These are phyloP conservation scores for Kwoniella dendrophila DNA, from an alignment of 768 basidiomycete species.

Conservation along the genomic window DNA sequence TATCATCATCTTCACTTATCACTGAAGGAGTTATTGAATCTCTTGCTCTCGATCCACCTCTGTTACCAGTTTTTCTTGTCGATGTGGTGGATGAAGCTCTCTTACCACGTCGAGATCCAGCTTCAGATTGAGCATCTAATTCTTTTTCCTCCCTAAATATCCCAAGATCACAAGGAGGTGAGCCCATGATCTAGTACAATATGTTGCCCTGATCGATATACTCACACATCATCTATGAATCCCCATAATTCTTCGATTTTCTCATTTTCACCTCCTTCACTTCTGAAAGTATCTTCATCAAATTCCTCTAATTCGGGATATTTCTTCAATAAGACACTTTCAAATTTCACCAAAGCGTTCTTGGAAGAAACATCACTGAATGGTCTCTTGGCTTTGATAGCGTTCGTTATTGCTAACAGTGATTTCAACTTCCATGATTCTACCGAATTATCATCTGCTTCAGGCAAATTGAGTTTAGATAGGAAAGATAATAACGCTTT, in stretches of 20 bases:
- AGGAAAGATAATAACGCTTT: constrained; percentile 69
- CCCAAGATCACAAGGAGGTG: too few species aligned
- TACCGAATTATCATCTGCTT: constrained; percentile 59
- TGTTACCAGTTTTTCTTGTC: constrained; percentile 5
- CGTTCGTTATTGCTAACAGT: constrained; percentile 6
- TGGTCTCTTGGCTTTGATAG: constrained; percentile 60
- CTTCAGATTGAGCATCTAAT: constrained; percentile 20
- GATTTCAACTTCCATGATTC: constrained; percentile 16
- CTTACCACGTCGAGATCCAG: constrained; percentile 8
- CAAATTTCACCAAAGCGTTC: constrained; percentile 74
- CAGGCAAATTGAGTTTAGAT: constrained; percentile 69
- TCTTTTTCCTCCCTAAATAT: constrained; percentile 21
- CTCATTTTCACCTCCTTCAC: constrained; percentile 21
- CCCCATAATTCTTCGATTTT: constrained; percentile 34
- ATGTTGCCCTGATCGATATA: neutral
- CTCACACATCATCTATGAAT: constrained; percentile 44
- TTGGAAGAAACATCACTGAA: constrained; percentile 64
- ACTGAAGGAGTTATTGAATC: neutral
- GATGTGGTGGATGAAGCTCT: constrained; percentile 7
- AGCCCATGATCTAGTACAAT: too few species aligned
- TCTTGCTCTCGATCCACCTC: constrained; percentile 1
- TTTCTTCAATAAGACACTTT: constrained; percentile 67
- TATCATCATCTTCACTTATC: neutral
- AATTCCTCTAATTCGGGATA: constrained; percentile 69
- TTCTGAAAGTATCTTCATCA: constrained; percentile 54